phyloP scores from a whole-genome alignment of 441 rosid genomes.

The Pelargonium australe region DNA sequence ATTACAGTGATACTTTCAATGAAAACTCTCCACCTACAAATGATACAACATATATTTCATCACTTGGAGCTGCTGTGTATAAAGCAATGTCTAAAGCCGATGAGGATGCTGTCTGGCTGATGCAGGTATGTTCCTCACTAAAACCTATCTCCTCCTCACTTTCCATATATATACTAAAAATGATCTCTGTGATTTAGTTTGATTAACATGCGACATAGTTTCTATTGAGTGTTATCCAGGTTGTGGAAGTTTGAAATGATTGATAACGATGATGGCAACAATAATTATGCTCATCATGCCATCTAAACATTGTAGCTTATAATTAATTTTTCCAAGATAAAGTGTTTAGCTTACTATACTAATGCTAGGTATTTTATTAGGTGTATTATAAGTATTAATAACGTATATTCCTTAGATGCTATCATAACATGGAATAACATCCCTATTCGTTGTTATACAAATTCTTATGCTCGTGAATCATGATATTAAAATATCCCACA shows the following conservation, averaged over 20 bases:
- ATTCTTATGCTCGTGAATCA: neutral
- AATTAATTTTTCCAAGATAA: neutral
- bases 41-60: constrained; percentile 68
- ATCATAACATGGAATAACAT: neutral
- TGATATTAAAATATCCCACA: neutral
- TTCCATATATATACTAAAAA: neutral
- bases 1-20: constrained; percentile 87
- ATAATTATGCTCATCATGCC: neutral
- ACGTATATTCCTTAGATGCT: neutral
- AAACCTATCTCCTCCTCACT: neutral
- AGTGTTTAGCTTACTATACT: neutral
- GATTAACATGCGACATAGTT: neutral
- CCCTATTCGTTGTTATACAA: neutral
- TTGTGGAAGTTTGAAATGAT: neutral
- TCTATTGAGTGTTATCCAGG: constrained; percentile 3
- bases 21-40: constrained; percentile 89
- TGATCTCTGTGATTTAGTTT: neutral
- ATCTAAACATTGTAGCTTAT: neutral
- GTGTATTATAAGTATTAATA: neutral
- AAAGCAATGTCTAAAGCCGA: constrained; percentile 92
- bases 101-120: constrained; percentile 89
- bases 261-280: neutral
- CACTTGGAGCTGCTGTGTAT: constrained; percentile 84
- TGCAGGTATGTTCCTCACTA: constrained; percentile 62
- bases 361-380: neutral